Base-by-base conservation (phyloP, 2,329 filamentous ascomycete species). In the Colletotrichum siamense region DNA sequence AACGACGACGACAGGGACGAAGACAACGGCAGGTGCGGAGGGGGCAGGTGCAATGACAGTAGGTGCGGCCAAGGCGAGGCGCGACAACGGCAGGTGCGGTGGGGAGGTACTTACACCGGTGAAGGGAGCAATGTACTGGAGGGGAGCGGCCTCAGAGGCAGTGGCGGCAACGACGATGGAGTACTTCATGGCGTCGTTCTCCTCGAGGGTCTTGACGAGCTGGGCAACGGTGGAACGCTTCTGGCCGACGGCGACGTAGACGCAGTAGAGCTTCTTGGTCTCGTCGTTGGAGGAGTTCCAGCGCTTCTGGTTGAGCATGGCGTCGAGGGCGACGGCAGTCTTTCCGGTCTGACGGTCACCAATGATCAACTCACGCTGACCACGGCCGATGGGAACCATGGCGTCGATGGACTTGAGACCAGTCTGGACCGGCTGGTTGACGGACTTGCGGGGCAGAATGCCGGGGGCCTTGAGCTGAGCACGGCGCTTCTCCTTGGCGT, bases 101-200 rank as follows among this genome's bases (percentile, higher is more conserved):
- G 6, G 39, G 18, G 15, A 34, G 6, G 22, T 22, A 62, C 66
- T 55, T 69, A 74, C 82, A 88, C 94, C 96, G 63, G 96, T 96
- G 92, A 98, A 98, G 78, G 96, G 96, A 82, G 96, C 96, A 79
- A 98, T 90, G 88, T 98, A 98, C 89, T 98, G 96, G 71, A 98
- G 92, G 82, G 96, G 95, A 84, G 96, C 96, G 80, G 97, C 97
- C 90, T 99, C 97, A 73, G 97, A 99, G 82, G 97, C 97, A 79
- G 97, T 99, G 83, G 97, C 97, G 81, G 97, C 97, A 81, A 99
- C 95, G 80, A 99, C 87, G 81, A 98, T 93, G 81, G 91, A 94
- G 93, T 99, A 99, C 91, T 98, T 98, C 96, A 99, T 98, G 85
- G 97, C 96, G 83, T 99, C 96, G 88, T 98, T 98, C 94, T 99